phyloP scores from a whole-genome alignment of 2,329 filamentous ascomycete genomes.

The Neofusicoccum laricinum region DNA sequence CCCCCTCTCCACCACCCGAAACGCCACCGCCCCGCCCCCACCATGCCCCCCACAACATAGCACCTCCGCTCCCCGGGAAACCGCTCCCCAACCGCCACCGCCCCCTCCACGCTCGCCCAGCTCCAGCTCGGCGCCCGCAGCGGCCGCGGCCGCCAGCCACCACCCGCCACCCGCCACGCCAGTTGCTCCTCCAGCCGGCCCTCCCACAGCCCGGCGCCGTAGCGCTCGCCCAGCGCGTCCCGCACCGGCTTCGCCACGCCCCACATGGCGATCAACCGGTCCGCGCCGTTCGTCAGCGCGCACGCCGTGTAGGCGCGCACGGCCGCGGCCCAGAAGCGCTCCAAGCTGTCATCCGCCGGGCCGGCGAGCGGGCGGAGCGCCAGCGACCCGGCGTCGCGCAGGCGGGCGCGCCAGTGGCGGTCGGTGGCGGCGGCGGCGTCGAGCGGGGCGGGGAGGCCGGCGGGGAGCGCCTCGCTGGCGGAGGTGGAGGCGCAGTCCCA shows the following conservation, averaged over 20 bases:
- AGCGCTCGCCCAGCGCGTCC: slow-evolving; percentile 23
- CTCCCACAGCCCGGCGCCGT: slow-evolving; percentile 26
- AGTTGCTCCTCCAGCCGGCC: slow-evolving; percentile 26
- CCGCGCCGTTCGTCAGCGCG: slow-evolving; percentile 21
- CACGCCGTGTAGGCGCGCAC: slow-evolving; percentile 26
- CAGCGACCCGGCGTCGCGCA: slow-evolving; percentile 22
- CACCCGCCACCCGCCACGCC: slow-evolving; percentile 22
- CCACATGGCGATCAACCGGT: slow-evolving; percentile 28
- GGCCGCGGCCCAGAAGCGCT: slow-evolving; percentile 25
- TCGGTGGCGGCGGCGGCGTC: slow-evolving; percentile 22
- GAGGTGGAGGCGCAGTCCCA: slow-evolving; percentile 28
- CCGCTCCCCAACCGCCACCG: background rate
- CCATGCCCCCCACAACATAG: too few relatives aligned
- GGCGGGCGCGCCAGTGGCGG: slow-evolving; percentile 26
- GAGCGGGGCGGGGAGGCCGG: slow-evolving; percentile 21
- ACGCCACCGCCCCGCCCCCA: too few relatives aligned
- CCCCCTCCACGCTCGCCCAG: background rate
- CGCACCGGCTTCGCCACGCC: slow-evolving; percentile 29
- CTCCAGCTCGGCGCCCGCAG: background rate
- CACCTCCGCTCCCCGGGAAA: too few relatives aligned
- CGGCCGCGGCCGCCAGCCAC: too few relatives aligned
- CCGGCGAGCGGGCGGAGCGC: slow-evolving; percentile 20
- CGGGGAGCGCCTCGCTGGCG: slow-evolving; percentile 22
- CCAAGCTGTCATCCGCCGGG: slow-evolving; percentile 22
- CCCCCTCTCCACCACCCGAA: too few relatives aligned